These are phyloP conservation scores for Entophlyctis helioformis DNA, from an alignment of 192 early-diverging fungal genomes.

Conservation along the genomic window DNA sequence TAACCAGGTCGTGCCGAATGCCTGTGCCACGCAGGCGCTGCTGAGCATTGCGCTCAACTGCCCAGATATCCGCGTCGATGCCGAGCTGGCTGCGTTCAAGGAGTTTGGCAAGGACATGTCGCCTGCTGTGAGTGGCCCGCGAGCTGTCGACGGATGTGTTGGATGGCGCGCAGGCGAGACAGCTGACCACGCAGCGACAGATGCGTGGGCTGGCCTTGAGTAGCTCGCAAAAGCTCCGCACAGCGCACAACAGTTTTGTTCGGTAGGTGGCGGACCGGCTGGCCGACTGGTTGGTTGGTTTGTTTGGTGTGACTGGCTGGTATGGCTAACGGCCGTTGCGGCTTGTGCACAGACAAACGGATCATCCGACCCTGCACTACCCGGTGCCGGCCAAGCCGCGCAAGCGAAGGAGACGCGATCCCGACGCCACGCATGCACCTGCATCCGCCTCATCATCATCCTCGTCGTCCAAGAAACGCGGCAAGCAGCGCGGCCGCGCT, in stretches of 20 bases:
- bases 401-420: too few species aligned
- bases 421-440: too few species aligned
- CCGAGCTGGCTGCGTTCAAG: conserved; percentile 9
- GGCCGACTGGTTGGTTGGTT: too few species aligned
- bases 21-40: conserved; percentile 17
- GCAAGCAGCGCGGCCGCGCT: too few species aligned
- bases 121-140: conserved; percentile 4
- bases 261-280: background rate
- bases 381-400: conserved; percentile 1
- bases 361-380: conserved; percentile 7
- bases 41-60: conserved; percentile 15
- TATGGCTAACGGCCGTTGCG: too few species aligned
- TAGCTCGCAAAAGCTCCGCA: conserved; percentile 4
- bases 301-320: too few species aligned
- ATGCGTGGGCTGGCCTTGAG: conserved; percentile 7
- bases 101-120: conserved; percentile 11
- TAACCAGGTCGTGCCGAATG: conserved; percentile 16
- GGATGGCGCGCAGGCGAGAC: too few species aligned
- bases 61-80: conserved; percentile 1
- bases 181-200: too few species aligned
- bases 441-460: too few species aligned
- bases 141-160: too few species aligned
- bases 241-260: conserved; percentile 13
- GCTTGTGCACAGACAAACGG: conserved; percentile 4
- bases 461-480: too few species aligned